These are phyloP conservation scores for Trichoderma koningiopsis DNA, from an alignment of 2,329 filamentous ascomycete genomes.

Conservation along the genomic window DNA sequence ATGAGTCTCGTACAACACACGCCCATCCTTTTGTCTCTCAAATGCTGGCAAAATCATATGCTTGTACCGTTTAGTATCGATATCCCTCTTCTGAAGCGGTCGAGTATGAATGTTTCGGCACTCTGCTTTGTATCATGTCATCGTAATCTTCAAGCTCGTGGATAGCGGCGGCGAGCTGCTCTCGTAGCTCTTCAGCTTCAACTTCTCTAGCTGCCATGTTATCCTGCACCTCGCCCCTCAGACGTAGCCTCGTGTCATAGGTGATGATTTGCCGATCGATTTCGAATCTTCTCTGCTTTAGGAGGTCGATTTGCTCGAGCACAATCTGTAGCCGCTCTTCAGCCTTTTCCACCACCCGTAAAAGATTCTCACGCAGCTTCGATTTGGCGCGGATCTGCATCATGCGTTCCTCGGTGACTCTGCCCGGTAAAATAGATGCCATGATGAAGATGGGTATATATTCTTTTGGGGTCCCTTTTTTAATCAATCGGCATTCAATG, in stretches of 20 bases:
- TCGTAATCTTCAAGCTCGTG: slow-evolving; percentile 3
- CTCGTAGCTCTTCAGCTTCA: slow-evolving; percentile 4
- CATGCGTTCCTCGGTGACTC: background rate
- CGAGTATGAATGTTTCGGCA: background rate
- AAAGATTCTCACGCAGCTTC: background rate
- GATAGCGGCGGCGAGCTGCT: background rate
- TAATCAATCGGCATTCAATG: background rate
- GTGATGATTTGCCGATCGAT: slow-evolving; percentile 9
- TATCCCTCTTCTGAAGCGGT: background rate
- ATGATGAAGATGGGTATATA: background rate
- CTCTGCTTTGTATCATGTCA: background rate
- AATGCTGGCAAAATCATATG: background rate
- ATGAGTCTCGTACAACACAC: background rate
- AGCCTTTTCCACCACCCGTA: background rate
- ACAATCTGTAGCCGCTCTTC: background rate
- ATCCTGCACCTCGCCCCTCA: background rate
- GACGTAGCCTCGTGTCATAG: background rate
- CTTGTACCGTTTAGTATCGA: background rate
- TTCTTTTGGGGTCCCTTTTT: too few relatives aligned
- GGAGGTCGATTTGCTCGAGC: background rate
- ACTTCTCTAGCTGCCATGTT: background rate
- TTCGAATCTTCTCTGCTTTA: background rate
- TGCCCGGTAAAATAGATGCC: background rate
- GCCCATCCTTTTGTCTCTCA: background rate
- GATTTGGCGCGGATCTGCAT: background rate